Evolutionary conservation across 148 eudicot species (phyloP), one percentile per base, ranked within the genome.

Genomic region (Drosera capensis): DNA sequence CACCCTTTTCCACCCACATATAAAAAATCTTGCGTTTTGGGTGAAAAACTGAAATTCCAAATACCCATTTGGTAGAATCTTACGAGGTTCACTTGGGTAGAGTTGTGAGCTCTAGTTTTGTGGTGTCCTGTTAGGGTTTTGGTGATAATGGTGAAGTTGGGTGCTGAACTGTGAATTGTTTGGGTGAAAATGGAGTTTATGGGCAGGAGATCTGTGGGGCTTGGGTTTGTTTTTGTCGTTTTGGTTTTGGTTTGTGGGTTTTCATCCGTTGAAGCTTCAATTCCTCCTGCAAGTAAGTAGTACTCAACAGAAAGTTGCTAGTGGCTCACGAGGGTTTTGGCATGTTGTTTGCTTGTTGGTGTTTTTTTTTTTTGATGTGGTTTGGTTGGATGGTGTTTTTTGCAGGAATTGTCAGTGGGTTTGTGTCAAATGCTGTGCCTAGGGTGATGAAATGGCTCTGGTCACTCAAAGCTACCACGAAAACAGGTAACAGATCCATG

Each of bases 341-440:
- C 11, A 23, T 3, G 18, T 29, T 26, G 20, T 59, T 50, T 30
- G 40, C 51, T 23, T 51, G 43, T 48, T 37, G 43, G 20, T 34
- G 14, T 28, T 17, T 52, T 55, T 15, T 17, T 46, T 20, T 48
- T 22, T 48, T 48, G 2, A 8, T 1, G 15, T 23, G 26, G n/a
- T 58, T 50, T 34, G 5, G 41, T 20, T 19, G 25, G 19, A 8
- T 29, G 19, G 45, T 11, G 47, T 6, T 39, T 19, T 38, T 30
- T 65, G 75, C 86, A 88, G 97, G 72, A 59, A 68, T 83, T 65
- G 83, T 83, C 21, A 70, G 66, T 77, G 96, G 94, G 61, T 65
- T 77, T 23, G 45, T 88, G 20, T 80, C 94, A 55, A 77, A 71
- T 63, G 74, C 68, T 17, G 37, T 75, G 14, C 62, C 83, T 46